These are phyloP conservation scores for Thuidium tamariscinum DNA, from an alignment of 225 moss, liverwort and hornwort species.

Conservation along the genomic window DNA sequence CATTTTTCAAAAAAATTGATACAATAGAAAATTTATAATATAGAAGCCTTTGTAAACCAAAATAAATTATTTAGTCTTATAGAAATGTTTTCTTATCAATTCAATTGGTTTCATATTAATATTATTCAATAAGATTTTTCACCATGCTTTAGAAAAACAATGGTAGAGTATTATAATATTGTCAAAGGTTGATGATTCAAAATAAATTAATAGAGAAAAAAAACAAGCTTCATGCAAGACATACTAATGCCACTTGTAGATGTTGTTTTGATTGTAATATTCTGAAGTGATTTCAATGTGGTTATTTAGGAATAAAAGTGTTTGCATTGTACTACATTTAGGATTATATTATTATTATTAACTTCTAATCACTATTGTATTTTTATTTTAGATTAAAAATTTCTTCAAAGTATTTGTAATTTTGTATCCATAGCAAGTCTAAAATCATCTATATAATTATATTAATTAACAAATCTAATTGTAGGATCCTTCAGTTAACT, in stretches of 20 bases:
- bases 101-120: not conserved
- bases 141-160: not conserved
- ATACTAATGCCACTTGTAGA: not conserved
- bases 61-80: not conserved
- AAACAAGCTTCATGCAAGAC: not conserved
- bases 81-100: not conserved
- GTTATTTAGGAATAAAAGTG: too few species aligned
- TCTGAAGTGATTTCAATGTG: not conserved
- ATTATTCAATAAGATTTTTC: not conserved
- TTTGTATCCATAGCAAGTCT: too few species aligned
- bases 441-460: not conserved
- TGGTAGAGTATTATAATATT: not conserved
- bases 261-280: not conserved
- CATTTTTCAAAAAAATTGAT: rapidly evolving
- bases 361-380: rapidly evolving
- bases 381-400: not conserved
- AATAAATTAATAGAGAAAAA: not conserved
- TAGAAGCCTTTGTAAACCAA: not conserved
- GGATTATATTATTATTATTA: not conserved
- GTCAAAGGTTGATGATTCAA: not conserved
- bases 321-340: not conserved
- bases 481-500: not conserved
- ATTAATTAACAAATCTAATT: not conserved
- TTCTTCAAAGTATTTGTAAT: not conserved
- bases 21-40: rapidly evolving